Evolutionary conservation across 192 early-diverging fungal species (phyloP).

Genomic region (Umbelopsis isabellina): DNA sequence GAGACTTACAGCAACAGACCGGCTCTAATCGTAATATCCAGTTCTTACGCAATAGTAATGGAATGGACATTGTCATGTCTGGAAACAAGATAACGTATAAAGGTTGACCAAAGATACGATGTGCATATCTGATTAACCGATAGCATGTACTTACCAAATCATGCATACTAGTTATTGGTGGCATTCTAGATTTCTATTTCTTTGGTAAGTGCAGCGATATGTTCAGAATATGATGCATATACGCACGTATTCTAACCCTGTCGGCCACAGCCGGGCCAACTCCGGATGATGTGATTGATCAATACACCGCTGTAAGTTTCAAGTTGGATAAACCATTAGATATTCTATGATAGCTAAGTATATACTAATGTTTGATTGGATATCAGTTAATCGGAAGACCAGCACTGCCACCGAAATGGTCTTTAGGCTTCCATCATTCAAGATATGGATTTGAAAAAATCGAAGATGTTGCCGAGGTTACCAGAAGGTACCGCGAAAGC

Average conservation of each 20-base stretch:
- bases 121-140: not conserved
- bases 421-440: constrained; percentile 35
- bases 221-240: not conserved
- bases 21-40: not conserved
- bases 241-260: not conserved
- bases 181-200: constrained; percentile 68
- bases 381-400: constrained; percentile 41
- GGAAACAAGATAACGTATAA: constrained; percentile 59
- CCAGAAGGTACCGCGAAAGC: constrained; percentile 54
- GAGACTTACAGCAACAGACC: not conserved
- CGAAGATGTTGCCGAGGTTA: constrained; percentile 54
- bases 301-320: constrained; percentile 5
- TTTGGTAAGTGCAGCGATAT: not conserved
- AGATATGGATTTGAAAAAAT: constrained; percentile 60
- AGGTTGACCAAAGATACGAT: not conserved
- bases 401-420: constrained; percentile 41
- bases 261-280: not conserved
- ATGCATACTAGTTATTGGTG: constrained; percentile 55
- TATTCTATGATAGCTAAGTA: not conserved
- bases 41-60: constrained; percentile 67
- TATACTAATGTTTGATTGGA: constrained; percentile 10
- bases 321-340: no score
- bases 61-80: constrained; percentile 61
- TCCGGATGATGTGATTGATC: constrained; percentile 20
- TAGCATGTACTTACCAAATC: not conserved